Evolutionary conservation across 148 eudicot species (phyloP), one percentile per base, ranked within the genome.

Genomic region (Camellia lanceoleosa): DNA sequence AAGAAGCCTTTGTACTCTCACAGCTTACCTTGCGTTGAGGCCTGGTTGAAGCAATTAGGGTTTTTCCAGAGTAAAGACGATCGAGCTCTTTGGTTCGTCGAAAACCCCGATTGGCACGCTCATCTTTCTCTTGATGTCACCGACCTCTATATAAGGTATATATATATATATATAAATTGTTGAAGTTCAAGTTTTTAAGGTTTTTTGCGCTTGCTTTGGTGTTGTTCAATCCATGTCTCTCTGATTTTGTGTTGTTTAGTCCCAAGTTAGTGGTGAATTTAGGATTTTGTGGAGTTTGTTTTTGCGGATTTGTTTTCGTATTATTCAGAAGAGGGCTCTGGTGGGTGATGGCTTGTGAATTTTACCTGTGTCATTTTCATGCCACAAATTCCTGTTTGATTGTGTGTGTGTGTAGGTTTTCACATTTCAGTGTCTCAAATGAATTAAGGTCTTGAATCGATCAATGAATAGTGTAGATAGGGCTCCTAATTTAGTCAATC

Each of bases 1-100:
- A 94, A 92, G 84, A 92, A 94, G 80, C 91, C 98, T 0, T 71
- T 94, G 73, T 94, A 94, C 68, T 86, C 98, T 74, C 98, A 94
- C 79, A 94, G 98, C 85, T 84, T 94, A 80, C 98, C 98, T 30
- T 92, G 94, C 63, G 83, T 94, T 47, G 98, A 94, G 75, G 91
- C 94, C 4, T 94, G 98, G 98, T 76, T 94, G 65, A 92, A 67
- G 81, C 88, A 83, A 13, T 80, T 94, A 69, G 96, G 94, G 79
- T 94, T 94, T 89, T 80, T 74, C 10, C 98, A 92, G 84, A 91
- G 91, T 19, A 83, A 78, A 80, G 95, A 93, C 5, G 97, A 93
- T 84, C 86, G 89, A 79, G 96, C 96, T 84, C 85, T 89, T 83
- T 94, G 98, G 98, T 89, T 87, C 70, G 81, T 92, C 65, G 91